Conservation (phyloP, 331 rosid genomes). For the Quercus lobata region DNA sequence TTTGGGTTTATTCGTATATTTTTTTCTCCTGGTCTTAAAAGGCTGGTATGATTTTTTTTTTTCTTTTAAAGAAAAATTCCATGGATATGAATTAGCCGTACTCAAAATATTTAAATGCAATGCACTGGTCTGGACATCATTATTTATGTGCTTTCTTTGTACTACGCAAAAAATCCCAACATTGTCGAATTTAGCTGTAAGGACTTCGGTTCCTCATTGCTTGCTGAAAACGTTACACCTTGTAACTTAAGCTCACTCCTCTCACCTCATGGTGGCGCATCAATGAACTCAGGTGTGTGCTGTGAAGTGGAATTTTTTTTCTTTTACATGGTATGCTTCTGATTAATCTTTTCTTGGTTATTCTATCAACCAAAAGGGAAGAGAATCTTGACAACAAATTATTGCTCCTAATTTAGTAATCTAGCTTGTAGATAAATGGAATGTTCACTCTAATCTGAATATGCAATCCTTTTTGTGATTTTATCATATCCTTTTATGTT, state of each 20-base stretch:
- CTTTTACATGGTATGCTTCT: background rate
- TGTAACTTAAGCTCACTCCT: conserved; percentile 21
- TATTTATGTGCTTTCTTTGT: conserved; percentile 8
- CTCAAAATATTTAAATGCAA: background rate
- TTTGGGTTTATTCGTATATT: background rate
- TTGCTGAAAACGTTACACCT: conserved; percentile 26
- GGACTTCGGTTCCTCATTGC: conserved; percentile 23
- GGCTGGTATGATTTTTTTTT: too few relatives aligned
- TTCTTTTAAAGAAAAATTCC: background rate
- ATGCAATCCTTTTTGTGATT: background rate
- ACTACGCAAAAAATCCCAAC: conserved; percentile 33
- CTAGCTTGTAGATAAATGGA: background rate
- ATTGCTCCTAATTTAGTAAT: background rate
- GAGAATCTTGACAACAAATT: background rate
- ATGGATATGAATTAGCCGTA: background rate
- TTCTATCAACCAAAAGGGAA: background rate
- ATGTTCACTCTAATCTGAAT: background rate
- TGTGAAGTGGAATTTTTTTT: background rate
- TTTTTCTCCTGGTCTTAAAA: background rate
- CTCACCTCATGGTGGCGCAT: conserved; percentile 26
- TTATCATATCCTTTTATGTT: background rate
- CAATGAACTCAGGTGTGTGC: conserved; percentile 48
- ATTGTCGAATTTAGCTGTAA: conserved; percentile 13
- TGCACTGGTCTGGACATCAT: background rate
- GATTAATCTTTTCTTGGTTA: background rate